A percentile compares a stretch with the other conserved stretches of the same genome.
phyloP scores from a whole-genome alignment of 1,139 yeast genomes.

The Taphrina sp. region DNA sequence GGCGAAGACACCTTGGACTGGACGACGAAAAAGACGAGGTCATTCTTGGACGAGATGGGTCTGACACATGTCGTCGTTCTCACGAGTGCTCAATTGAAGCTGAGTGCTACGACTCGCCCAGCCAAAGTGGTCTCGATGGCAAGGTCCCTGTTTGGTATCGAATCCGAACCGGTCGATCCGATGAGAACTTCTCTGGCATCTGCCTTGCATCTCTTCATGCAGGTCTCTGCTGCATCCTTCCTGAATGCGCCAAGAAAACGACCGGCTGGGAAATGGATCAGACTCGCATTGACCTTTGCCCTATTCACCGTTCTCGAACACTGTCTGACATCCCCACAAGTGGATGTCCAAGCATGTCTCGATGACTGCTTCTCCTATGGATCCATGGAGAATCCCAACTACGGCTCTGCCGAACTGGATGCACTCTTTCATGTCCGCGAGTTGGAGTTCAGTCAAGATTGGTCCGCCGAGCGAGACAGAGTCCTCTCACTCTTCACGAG shows the following conservation, averaged over 20 bases:
- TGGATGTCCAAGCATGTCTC: neutral
- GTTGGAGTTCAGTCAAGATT: neutral
- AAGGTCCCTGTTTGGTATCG: no score
- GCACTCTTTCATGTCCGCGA: neutral
- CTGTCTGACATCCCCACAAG: conserved; percentile 6
- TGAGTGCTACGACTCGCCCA: no score
- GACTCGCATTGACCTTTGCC: conserved; percentile 14
- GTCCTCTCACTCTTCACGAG: neutral
- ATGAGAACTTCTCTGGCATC: no score
- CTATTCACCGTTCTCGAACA: conserved; percentile 19
- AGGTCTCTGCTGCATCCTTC: conserved; percentile 7
- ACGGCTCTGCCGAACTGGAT: neutral
- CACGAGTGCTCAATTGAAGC: no score
- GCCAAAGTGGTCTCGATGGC: no score
- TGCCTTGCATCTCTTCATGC: conserved; percentile 26
- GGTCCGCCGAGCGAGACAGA: neutral
- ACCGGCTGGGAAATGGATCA: conserved; percentile 15
- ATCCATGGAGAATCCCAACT: neutral
- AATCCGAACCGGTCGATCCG: neutral
- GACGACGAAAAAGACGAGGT: no score
- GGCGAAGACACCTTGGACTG: neutral
- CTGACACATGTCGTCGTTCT: no score
- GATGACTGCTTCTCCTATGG: conserved; percentile 22
- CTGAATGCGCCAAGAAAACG: neutral
- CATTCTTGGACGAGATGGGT: no score